Base-by-base conservation (phyloP, 345 rosid species). In the Gossypium mustelinum region DNA sequence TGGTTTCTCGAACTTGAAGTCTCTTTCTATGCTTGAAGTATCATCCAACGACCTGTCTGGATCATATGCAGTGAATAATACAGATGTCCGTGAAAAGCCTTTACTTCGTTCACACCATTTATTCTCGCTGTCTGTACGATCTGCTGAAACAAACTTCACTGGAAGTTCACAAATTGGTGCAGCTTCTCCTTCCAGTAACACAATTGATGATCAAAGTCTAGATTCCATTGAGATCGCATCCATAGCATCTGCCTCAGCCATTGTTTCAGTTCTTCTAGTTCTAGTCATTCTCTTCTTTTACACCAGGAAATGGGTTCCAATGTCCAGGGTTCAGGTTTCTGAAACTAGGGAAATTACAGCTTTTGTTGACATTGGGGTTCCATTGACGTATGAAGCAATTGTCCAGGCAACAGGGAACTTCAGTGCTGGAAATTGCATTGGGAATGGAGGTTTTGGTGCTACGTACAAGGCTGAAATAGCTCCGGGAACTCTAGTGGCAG, bases 361-460 rank as follows among this genome's bases (percentile, higher is more conserved):
- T 62, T 89, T 89, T 61, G 78, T 71, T 2, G 88, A 87, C n/a
- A 82, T 78, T 27, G 88, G 77, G 8, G 70, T 70, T 22, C 84
- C 85, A 48, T 14, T 89, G 62, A 84, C 88, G 2, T 89, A 81
- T 50, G 89, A 89, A 76, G 82, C 51, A 71, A 79, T 89, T n/a
- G 91, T 84, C n/a, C 74, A 81, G 69, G 93, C 91, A 22, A 89
- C 93, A 2, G 87, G 87, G 20, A 79, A 77, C 68, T 89, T 89
- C 75, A 86, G 82, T 41, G 85, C 83, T 18, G 79, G 85, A 10
- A 79, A 86, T 61, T 85, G 88, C 75, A 89, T 89, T 2, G 93
- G 93, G 20, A 84, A 74, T 62, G 93, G 91, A 5, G 93, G 93
- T 22, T 89, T 89, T 11, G 93, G 93, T 34, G 82, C 93, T 0